Evolutionary conservation across 345 rosid genomes (phyloP).

Genomic region (Erysimum cheiranthoides): DNA sequence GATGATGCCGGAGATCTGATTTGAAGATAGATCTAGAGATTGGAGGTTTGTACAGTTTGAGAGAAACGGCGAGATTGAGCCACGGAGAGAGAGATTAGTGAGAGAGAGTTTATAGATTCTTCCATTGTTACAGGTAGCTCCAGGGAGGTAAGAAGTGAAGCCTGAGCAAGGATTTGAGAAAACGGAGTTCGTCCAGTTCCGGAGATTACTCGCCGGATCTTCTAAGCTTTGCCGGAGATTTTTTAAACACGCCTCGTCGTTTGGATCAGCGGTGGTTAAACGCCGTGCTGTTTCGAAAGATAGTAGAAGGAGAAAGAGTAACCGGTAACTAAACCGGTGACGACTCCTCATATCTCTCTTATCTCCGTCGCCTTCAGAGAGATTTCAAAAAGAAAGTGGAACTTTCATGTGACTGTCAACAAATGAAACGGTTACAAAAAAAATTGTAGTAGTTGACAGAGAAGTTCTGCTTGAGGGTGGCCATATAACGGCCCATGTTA

Average conservation of each 20-base stretch:
- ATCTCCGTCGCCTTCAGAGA: not conserved
- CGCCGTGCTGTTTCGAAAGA: conserved; percentile 42
- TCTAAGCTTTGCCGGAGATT: conserved; percentile 59
- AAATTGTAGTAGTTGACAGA: not conserved
- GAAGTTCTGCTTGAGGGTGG: not conserved
- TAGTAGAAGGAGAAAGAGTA: conserved; percentile 48
- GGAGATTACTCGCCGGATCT: conserved; percentile 73
- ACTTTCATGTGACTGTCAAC: conserved; percentile 33
- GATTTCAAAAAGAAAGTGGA: conserved; percentile 25
- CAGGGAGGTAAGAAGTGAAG: conserved; percentile 78
- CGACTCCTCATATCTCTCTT: conserved; percentile 5
- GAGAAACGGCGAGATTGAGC: conserved; percentile 78
- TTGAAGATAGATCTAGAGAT: conserved; percentile 88
- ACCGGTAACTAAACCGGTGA: conserved; percentile 41
- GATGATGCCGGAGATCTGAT: conserved; percentile 72
- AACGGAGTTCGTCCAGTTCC: conserved; percentile 72
- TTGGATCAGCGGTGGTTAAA: conserved; percentile 61
- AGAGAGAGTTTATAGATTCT: conserved; percentile 93
- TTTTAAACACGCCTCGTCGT: conserved; percentile 73
- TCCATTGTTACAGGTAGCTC: conserved; percentile 94
- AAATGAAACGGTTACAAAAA: conserved; percentile 34
- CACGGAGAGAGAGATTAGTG: conserved; percentile 75
- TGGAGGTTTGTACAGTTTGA: conserved; percentile 95
- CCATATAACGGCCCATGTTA: conserved; percentile 21
- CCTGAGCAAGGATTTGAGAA: conserved; percentile 80